Base-by-base conservation (phyloP, 179 eudicot species). In the Heliamphora ciliata region DNA sequence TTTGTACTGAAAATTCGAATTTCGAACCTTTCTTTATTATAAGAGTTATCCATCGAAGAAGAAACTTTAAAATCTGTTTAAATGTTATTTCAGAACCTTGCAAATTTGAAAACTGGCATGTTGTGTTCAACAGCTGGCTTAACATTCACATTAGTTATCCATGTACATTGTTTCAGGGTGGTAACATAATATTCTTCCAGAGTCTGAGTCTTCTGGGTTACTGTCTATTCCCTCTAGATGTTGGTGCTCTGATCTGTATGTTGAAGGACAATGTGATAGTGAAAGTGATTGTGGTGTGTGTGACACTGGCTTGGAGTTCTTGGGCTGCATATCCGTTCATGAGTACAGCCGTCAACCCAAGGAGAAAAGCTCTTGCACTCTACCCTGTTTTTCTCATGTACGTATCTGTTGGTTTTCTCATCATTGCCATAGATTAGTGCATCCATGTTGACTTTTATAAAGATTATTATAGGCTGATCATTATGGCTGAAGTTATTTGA, bases 241-340 rank as follows among this genome's bases (percentile, higher is more conserved):
- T 94, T 14, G 98, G 98, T 69, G 98, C 98, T 47, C 85, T 95
- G 2, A 87, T 95, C 67, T 95, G 98, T 89, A 91, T 95, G 98
- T 74, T 95, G 82, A 88, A 88, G 82, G 93, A 91, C 87, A 95
- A 91, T 76, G 94, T 92, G 75, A 81, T 92, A n/a, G 7, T 94
- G 68, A 95, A 94, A 86, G 81, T 92, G 76, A 88, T 92, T 3
- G 92, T 95, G 52, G 98, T 95, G 24, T 89, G 90, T 61, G 89
- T 95, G 78, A 89, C 98, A 40, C 86, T 95, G 87, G 94, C 93
- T 2, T 95, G 98, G 98, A 95, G 98, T 86, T 94, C 97, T 18
- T 95, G 98, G 98, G 97, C 98, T 51, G 98, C 98, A 4, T 95
- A 94, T 86, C 98, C 98, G 7, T 95, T 95, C 88, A 95, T 94